Conservation (phyloP, 768 basidiomycete species). For the Termitomyces sp. region DNA sequence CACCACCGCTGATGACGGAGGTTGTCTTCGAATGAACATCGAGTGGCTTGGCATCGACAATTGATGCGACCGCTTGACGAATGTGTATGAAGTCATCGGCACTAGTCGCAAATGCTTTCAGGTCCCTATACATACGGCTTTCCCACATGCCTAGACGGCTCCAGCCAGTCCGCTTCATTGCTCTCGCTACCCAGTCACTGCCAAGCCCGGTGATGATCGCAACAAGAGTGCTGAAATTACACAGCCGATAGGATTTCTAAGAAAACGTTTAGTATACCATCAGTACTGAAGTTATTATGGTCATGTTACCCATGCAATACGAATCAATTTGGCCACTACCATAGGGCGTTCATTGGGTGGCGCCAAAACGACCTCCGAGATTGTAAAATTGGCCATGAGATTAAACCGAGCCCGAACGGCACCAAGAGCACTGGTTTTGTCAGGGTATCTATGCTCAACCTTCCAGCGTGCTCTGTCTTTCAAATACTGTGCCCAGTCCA, state of each 20-base stretch:
- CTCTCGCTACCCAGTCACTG: constrained; percentile 59
- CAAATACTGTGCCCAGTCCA: constrained; percentile 82
- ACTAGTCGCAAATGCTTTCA: constrained; percentile 59
- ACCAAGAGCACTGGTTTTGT: constrained; percentile 67
- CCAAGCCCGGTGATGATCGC: constrained; percentile 77
- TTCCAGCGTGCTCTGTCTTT: constrained; percentile 71
- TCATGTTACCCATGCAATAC: constrained; percentile 72
- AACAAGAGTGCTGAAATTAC: constrained; percentile 73
- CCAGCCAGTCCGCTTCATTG: constrained; percentile 61
- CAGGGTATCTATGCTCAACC: constrained; percentile 46
- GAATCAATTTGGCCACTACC: constrained; percentile 75
- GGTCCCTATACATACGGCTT: constrained; percentile 63
- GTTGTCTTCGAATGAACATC: constrained; percentile 48
- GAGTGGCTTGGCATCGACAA: constrained; percentile 61
- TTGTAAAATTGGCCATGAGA: constrained; percentile 73
- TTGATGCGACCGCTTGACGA: constrained; percentile 54
- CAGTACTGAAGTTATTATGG: too few species aligned
- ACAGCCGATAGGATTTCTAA: constrained; percentile 76
- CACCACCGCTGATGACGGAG: constrained; percentile 44
- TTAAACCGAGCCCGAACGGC: constrained; percentile 81
- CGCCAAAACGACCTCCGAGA: constrained; percentile 77
- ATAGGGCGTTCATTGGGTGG: constrained; percentile 55
- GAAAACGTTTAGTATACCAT: constrained; percentile 2
- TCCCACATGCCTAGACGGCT: constrained; percentile 64
- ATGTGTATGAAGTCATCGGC: constrained; percentile 72